phyloP scores from a whole-genome alignment of 2,329 filamentous ascomycete species.

The Xylariaceae sp. region DNA sequence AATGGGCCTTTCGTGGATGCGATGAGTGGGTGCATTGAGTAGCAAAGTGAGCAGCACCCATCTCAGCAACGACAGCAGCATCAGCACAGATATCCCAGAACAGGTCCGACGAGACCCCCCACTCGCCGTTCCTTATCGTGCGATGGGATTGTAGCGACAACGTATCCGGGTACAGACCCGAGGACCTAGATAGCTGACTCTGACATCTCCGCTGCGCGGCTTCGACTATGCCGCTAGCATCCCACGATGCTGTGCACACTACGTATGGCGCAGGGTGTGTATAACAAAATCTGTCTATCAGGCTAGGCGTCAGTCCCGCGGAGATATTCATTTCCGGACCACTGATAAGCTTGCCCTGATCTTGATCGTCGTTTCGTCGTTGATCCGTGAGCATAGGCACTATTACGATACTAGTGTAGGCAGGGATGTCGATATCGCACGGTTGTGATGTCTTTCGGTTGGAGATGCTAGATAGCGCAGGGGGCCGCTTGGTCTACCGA shows the following conservation, averaged over 20 bases:
- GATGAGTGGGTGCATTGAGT: too few relatives aligned
- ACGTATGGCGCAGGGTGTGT: constrained; percentile 3
- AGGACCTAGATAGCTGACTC: constrained; percentile 17
- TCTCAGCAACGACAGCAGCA: background rate
- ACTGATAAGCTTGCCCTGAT: background rate
- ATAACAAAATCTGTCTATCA: background rate
- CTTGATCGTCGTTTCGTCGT: background rate
- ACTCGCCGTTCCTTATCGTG: constrained; percentile 6
- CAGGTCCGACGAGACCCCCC: constrained; percentile 6
- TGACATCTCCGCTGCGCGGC: constrained; percentile 28
- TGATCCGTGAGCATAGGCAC: background rate
- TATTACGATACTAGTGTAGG: background rate
- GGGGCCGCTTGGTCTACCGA: background rate
- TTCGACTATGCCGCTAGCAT: constrained; percentile 27
- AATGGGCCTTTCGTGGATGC: background rate
- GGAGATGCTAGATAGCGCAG: background rate
- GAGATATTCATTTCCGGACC: constrained; percentile 12
- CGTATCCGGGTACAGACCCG: background rate
- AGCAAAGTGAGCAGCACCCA: background rate
- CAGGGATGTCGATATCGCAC: too few relatives aligned
- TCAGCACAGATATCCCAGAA: background rate
- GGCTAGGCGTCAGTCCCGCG: constrained; percentile 6
- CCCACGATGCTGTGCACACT: constrained; percentile 5
- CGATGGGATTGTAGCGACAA: constrained; percentile 1
- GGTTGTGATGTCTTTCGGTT: too few relatives aligned